These are phyloP conservation scores for Colletotrichum aenigma DNA, from an alignment of 2,329 filamentous ascomycete genomes.

Conservation along the genomic window DNA sequence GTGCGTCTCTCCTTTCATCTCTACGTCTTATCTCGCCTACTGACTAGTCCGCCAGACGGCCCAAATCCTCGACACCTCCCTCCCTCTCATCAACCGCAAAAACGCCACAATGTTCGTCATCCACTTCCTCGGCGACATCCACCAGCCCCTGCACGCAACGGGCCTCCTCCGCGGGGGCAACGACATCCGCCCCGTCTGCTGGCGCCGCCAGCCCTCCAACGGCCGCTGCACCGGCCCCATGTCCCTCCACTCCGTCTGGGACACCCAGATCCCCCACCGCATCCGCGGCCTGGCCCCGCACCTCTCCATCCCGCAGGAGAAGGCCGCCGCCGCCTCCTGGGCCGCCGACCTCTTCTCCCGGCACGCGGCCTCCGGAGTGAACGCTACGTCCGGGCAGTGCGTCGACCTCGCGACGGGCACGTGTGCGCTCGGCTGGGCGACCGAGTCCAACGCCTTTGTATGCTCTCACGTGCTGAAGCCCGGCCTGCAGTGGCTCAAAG, in stretches of 20 bases:
- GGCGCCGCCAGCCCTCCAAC: slow-evolving; percentile 7
- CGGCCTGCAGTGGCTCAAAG: slow-evolving; percentile 1
- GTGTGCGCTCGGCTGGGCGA: slow-evolving; percentile 6
- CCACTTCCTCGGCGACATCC: slow-evolving; percentile 22
- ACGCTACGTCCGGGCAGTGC: neutral
- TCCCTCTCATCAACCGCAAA: slow-evolving; percentile 30
- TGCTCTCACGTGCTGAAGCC: slow-evolving; percentile 14
- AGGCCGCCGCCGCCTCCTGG: slow-evolving; percentile 11
- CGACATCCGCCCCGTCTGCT: slow-evolving; percentile 21
- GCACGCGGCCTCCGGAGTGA: neutral
- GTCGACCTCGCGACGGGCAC: neutral
- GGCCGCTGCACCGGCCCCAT: slow-evolving; percentile 14
- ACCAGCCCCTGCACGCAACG: slow-evolving; percentile 22
- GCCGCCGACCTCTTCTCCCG: slow-evolving; percentile 4
- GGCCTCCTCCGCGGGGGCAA: slow-evolving; percentile 21
- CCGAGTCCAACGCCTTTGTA: slow-evolving; percentile 13
- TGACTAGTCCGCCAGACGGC: neutral
- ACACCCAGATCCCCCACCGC: slow-evolving; percentile 19
- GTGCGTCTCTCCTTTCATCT: neutral
- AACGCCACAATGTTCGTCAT: slow-evolving; percentile 23
- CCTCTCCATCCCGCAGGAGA: slow-evolving; percentile 3
- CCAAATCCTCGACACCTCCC: slow-evolving; percentile 15
- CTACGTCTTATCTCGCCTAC: neutral
- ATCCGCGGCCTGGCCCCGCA: slow-evolving; percentile 14
- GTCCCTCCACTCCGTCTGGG: slow-evolving; percentile 21